Percentiles rank a stretch among this genome's conserved stretches.
Evolutionary conservation across 441 rosid genomes (phyloP).

Genomic region (Populus hybrid): DNA sequence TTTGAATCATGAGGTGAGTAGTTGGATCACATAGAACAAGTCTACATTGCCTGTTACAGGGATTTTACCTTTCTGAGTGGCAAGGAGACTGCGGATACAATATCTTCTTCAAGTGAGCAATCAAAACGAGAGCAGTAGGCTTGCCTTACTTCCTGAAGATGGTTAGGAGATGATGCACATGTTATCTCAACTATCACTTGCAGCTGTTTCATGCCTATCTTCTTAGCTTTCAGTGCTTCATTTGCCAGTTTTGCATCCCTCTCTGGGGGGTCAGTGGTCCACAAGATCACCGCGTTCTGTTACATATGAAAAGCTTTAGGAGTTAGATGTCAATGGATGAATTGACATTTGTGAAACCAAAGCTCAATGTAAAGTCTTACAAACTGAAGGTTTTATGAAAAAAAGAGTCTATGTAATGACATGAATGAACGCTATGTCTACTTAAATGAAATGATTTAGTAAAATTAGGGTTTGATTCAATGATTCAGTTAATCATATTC

Average conservation of each 20-base stretch:
- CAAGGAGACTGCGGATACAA: conserved; percentile 35
- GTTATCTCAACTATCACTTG: conserved; percentile 72
- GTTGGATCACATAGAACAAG: not conserved
- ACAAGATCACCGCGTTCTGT: conserved; percentile 72
- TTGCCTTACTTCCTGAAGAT: conserved; percentile 69
- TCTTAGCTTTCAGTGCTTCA: conserved; percentile 43
- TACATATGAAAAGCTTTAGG: conserved; percentile 4
- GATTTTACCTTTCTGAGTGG: conserved; percentile 64
- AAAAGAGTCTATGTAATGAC: no score
- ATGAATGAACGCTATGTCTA: no score
- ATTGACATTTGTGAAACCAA: not conserved
- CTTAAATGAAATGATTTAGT: no score
- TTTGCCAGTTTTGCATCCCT: conserved; percentile 77
- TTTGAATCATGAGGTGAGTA: not conserved
- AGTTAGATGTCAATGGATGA: not conserved
- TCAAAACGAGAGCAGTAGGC: conserved; percentile 65
- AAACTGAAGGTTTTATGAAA: no score
- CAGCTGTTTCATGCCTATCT: conserved; percentile 38
- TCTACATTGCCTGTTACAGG: not conserved
- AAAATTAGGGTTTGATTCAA: no score
- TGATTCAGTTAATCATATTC: no score
- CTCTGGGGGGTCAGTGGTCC: conserved; percentile 77
- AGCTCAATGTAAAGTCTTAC: no score
- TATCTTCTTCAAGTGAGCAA: conserved; percentile 74
- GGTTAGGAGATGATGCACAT: conserved; percentile 65